Percentiles rank a stretch among this genome's conserved stretches.
These are phyloP conservation scores for Phytophthora podocarpi DNA, from an alignment of 352 stramenopile species.

Conservation along the genomic window DNA sequence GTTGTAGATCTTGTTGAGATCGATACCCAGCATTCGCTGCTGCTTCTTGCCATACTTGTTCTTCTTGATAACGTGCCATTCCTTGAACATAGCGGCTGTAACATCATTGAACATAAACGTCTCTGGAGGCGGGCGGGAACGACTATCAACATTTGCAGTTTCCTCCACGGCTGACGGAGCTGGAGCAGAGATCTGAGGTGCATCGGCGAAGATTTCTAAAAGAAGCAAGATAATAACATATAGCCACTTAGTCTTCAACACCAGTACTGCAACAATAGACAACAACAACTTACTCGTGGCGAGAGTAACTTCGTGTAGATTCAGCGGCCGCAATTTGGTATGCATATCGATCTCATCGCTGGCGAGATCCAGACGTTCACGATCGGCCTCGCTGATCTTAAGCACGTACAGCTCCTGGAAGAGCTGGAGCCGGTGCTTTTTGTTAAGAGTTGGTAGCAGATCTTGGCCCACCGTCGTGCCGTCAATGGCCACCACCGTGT, in stretches of 20 bases:
- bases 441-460: conserved; percentile 85
- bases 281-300: conserved; percentile 69
- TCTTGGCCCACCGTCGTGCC: conserved; percentile 80
- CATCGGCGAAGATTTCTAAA: conserved; percentile 87
- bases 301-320: conserved; percentile 87
- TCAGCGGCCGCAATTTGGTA: conserved; percentile 82
- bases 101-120: conserved; percentile 94
- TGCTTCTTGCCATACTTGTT: conserved; percentile 92
- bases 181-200: conserved; percentile 71
- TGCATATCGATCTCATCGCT: conserved; percentile 90
- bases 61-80: conserved; percentile 92
- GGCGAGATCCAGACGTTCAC: conserved; percentile 77
- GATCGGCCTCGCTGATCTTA: conserved; percentile 88
- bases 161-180: conserved; percentile 74
- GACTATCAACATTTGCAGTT: conserved; percentile 65
- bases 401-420: conserved; percentile 90
- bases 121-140: conserved; percentile 73
- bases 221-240: conserved; percentile 1
- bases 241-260: conserved; percentile 1
- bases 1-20: conserved; percentile 92
- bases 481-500: conserved; percentile 88
- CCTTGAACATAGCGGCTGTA: conserved; percentile 90
- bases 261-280: not conserved
- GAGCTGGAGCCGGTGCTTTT: conserved; percentile 84
- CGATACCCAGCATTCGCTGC: conserved; percentile 87